Base-by-base conservation (phyloP, 192 early-diverging fungal genomes). In the Jimgerdemannia flammicorona region DNA sequence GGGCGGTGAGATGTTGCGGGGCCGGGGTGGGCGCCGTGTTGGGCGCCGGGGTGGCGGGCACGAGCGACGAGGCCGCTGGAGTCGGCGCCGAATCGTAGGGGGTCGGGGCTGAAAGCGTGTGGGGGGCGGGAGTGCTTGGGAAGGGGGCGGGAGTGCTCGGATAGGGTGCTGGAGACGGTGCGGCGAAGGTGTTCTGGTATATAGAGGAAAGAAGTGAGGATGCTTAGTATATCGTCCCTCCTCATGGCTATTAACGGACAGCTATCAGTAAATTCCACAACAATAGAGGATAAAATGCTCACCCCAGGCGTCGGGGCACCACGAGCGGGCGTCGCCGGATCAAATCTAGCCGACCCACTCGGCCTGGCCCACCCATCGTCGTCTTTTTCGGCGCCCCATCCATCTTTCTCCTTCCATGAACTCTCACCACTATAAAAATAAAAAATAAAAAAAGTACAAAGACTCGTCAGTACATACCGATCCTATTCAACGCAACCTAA, bases 31-130 rank as follows among this genome's bases (percentile, higher is more conserved):
- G 71, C 54, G 84, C 84, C 4, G 80, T 86, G 9, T 86, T 79
- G 3, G 89, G 85, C 4, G 86, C 90, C 6, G 87, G 89, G 40
- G 87, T 87, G 40, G 83, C 73, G 65, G 88, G 88, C 70, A 86
- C 78, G 14, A 59, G 49, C 67, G 78, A 77, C 54, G 78, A 79
- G 40, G 77, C 79, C 9, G 82, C 81, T 17, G 84, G 87, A 40
- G 87, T 86, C 67, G 89, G 81, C 70, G 85, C 81, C 79, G 80
- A 79, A 29, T 85, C 84, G 66, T 84, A 85, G 14, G 73, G 85
- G 39, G 85, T 83, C 65, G 85, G 75, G 20, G 83, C 83, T 9
- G 81, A 74, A 70, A 82, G 83, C 10, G 84, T 82, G 73, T 88
- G 86, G 9, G 86, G 86, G 59, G 67, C 67, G 40, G 67, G 67